Conservation (phyloP, 2,329 filamentous ascomycete genomes). For the Huntiella omanensis region DNA sequence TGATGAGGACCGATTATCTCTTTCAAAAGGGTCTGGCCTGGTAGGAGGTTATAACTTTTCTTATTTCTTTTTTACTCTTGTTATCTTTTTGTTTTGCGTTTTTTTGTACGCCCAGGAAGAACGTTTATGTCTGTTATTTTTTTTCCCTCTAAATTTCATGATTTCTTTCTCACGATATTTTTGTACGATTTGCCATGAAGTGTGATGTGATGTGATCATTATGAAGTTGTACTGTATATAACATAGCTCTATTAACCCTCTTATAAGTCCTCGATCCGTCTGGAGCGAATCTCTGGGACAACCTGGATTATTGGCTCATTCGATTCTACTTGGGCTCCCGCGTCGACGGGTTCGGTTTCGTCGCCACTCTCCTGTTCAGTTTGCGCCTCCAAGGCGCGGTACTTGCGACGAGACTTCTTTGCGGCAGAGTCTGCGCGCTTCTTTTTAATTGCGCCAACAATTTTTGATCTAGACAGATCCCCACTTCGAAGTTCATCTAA, state of each 20-base stretch:
- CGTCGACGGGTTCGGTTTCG: not conserved
- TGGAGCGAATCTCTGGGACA: not conserved
- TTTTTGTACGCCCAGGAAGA: slow-evolving; percentile 3
- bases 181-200: not conserved
- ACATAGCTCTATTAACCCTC: not conserved
- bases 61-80: slow-evolving; percentile 3
- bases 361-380: slow-evolving; percentile 16
- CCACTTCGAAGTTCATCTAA: slow-evolving; percentile 59
- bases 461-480: slow-evolving; percentile 42
- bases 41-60: slow-evolving; percentile 8
- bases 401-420: slow-evolving; percentile 75
- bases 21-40: slow-evolving; percentile 10
- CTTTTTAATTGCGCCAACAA: slow-evolving; percentile 43
- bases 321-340: not conserved
- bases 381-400: slow-evolving; percentile 38
- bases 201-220: not conserved
- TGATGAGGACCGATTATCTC: slow-evolving; percentile 7
- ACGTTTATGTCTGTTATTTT: slow-evolving; percentile 7
- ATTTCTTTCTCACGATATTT: slow-evolving; percentile 5
- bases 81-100: slow-evolving; percentile 19
- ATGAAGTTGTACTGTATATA: not conserved
- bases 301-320: not conserved
- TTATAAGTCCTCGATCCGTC: not conserved
- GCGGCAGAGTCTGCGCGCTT: slow-evolving; percentile 55
- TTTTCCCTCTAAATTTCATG: not conserved